Percentiles rank a stretch among this genome's conserved stretches.
Conservation (phyloP, 2,329 filamentous ascomycete species). For the Venturia oleaginea region DNA sequence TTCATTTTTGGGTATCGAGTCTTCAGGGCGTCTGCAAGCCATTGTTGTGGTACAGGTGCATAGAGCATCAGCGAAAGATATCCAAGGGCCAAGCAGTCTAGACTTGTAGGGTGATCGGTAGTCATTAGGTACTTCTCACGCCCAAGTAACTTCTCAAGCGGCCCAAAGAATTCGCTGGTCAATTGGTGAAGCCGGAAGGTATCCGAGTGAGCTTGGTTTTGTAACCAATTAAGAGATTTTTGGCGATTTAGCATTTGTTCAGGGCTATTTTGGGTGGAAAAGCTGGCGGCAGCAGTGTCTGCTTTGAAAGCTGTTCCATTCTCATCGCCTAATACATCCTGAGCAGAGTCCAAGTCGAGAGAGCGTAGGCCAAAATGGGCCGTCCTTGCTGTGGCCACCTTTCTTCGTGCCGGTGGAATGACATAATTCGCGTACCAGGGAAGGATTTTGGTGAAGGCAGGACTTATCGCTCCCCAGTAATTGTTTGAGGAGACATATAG, state of each 20-base stretch:
- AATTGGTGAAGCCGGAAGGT: constrained; percentile 69
- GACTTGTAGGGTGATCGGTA: constrained; percentile 43
- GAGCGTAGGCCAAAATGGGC: constrained; percentile 29
- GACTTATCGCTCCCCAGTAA: constrained; percentile 67
- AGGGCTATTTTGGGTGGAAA: not conserved
- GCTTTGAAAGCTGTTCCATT: not conserved
- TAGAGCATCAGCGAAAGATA: constrained; percentile 68
- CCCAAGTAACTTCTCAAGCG: constrained; percentile 55
- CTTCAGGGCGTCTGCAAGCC: constrained; percentile 50
- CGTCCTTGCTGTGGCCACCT: constrained; percentile 60
- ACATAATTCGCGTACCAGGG: constrained; percentile 85
- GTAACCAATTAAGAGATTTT: constrained; percentile 31
- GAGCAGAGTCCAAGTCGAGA: constrained; percentile 4
- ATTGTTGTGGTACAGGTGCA: constrained; percentile 51
- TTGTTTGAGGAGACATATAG: constrained; percentile 88
- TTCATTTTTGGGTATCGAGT: constrained; percentile 35
- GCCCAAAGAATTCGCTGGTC: constrained; percentile 60
- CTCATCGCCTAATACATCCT: not conserved
- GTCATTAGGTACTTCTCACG: constrained; percentile 48
- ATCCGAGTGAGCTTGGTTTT: constrained; percentile 57
- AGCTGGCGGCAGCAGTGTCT: not conserved
- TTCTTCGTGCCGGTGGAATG: constrained; percentile 63
- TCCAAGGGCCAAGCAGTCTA: constrained; percentile 74
- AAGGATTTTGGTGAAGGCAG: constrained; percentile 70
- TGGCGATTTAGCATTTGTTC: constrained; percentile 1